Evolutionary conservation across 2,329 filamentous ascomycete species (phyloP), one percentile per base, ranked within the genome.

Genomic region (Aureobasidium namibiae): DNA sequence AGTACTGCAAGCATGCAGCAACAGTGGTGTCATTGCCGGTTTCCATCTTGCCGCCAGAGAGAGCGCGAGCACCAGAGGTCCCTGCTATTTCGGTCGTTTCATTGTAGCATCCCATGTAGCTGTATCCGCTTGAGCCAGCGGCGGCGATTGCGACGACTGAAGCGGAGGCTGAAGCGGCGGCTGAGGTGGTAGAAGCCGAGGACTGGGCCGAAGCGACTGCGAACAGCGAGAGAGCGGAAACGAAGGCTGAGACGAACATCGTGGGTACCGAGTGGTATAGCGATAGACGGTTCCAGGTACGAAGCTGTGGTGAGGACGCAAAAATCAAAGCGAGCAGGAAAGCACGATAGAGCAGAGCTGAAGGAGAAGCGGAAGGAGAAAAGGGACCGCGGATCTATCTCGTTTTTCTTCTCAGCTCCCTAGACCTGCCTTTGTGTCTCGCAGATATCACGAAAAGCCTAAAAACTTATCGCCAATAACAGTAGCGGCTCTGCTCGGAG

Each of bases 91-190:
- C 57, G n/a, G 74, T 77, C 2, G 81, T 83, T 67, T 85, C 82
- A 64, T 82, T 82, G 72, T 72, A 84, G 72, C 82, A 85, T 59
- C 82, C 82, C n/a, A 70, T 67, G 69, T 84, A 84, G 16, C 58
- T 62, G 70, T 82, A 84, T 44, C 66, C 65, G 16, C 58, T 38
- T 8, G 42, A 24, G 31, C 62, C 61, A 13, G 59, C 26, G n/a
- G 48, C 59, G 33, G 23, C 42, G 16, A 31, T 14, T 11, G 50
- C 8, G 64, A 45, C 11, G 62, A 67, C 44, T 63, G 67, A 62
- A 16, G 66, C 13, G 4, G 33, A 31, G 29, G 60, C 63, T 26
- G 67, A 48, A 14, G 68, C 65, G 10, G 67, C 65, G 18, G 66
- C 68, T 16, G 69, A 66, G 38, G 67, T 62, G 46, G 68, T 65